These are phyloP conservation scores for Talaromyces funiculosus DNA, from an alignment of 2,329 filamentous ascomycete species.

Conservation along the genomic window DNA sequence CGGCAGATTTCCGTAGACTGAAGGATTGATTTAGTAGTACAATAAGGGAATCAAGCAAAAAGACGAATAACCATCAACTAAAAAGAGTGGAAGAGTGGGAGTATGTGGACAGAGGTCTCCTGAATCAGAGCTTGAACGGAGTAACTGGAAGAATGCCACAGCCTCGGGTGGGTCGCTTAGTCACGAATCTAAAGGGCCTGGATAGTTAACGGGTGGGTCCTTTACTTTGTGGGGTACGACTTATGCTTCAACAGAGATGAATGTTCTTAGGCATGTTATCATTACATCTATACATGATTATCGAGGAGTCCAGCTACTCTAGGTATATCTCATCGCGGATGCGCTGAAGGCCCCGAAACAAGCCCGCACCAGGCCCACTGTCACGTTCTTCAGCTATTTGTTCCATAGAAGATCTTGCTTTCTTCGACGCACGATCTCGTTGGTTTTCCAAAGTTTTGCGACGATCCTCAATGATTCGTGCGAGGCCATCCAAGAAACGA, in stretches of 20 bases:
- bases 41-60: neutral
- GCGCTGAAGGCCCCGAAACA: conserved; percentile 49
- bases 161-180: conserved; percentile 1
- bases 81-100: neutral
- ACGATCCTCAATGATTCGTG: conserved; percentile 75
- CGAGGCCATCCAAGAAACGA: conserved; percentile 75
- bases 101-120: neutral
- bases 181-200: neutral
- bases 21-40: neutral
- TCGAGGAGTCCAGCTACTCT: conserved; percentile 30
- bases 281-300: conserved; percentile 10
- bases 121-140: neutral
- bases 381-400: conserved; percentile 20
- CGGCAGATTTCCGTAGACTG: neutral
- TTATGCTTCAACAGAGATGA: no score
- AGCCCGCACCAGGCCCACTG: conserved; percentile 43
- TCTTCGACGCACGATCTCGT: conserved; percentile 19
- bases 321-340: conserved; percentile 51
- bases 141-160: neutral
- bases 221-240: neutral
- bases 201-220: conserved; percentile 9
- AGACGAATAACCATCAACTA: neutral
- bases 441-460: conserved; percentile 43
- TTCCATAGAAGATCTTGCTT: conserved; percentile 22
- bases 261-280: neutral